Evolutionary conservation across 305 asterid species (phyloP), one percentile per base, ranked within the genome.

Genomic region (Ruellia speciosa): DNA sequence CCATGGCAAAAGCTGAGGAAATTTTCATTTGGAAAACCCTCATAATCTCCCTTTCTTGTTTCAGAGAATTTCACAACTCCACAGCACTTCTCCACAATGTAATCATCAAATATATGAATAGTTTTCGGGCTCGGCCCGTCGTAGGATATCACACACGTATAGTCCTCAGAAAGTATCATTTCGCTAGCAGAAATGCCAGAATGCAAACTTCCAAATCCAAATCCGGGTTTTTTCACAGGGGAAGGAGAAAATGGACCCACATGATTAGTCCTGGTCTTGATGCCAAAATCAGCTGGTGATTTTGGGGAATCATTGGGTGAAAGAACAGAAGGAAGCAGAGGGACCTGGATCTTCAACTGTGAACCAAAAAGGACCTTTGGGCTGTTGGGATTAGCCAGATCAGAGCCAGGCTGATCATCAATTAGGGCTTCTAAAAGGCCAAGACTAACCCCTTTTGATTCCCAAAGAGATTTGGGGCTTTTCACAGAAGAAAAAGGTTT

Each of bases 151-250:
- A 84, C 94, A 62, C 96, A 70, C 5, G 96, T 87, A 53, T 87
- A 87, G 59, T 87, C 95, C 81, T 87, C 94, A 0, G 88, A 87
- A 16, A 80, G 83, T 79, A 82, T 90, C 83, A 84, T 83, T 59
- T 79, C 88, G 63, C 66, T 65, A 33, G 74, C 77, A 51, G 95
- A 81, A 7, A 82, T 77, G 54, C 74, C 61, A 12, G 5, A 60
- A 72, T 60, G 16, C 63, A 63, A 54, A 51, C 66, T 35, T 61
- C 75, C 14, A 79, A 73, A 69, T 75, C 70, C 47, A 65, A 75
- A 75, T 14, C 77, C 75, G 13, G 79, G 77, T 72, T 75, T 83
- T 83, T 70, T 82, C 60, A 68, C 58, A 24, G 79, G 52, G 33
- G 82, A 67, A 10, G 65, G 16, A 78, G 87, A 81, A 19, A 73